Percentiles rank a stretch among this genome's conserved stretches.
Evolutionary conservation across 169 alveolate genomes (phyloP).

Genomic region (Cryptosporidium parvum): DNA sequence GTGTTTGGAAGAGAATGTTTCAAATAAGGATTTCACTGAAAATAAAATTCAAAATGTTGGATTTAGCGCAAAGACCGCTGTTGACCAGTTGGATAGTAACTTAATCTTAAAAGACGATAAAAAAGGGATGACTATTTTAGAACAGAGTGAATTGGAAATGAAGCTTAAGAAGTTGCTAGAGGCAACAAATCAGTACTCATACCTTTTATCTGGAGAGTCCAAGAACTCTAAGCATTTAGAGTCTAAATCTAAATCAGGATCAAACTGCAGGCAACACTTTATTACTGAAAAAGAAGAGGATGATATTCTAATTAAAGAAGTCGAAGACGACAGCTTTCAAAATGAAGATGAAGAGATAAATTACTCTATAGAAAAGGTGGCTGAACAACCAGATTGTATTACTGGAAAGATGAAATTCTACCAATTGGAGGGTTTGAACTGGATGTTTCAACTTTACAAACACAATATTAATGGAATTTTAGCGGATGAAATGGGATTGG

Average conservation of each 20-base stretch:
- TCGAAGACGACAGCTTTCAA: constrained; percentile 24
- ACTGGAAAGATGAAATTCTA: constrained; percentile 87
- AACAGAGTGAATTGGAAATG: constrained; percentile 29
- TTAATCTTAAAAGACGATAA: background rate
- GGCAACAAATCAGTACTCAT: constrained; percentile 55
- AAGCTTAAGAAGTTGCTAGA: constrained; percentile 46
- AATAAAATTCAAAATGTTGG: background rate
- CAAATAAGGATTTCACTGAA: background rate
- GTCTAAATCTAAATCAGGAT: background rate
- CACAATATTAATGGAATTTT: constrained; percentile 89
- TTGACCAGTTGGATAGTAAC: background rate
- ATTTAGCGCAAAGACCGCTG: background rate
- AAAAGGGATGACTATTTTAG: background rate
- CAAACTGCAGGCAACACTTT: constrained; percentile 52
- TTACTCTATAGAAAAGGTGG: constrained; percentile 30
- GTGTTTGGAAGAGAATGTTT: background rate
- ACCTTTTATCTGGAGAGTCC: constrained; percentile 40
- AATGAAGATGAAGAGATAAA: constrained; percentile 5
- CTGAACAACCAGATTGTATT: constrained; percentile 73
- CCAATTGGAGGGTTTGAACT: constrained; percentile 90
- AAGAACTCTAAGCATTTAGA: background rate
- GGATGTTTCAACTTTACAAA: constrained; percentile 86
- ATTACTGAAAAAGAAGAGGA: constrained; percentile 74
- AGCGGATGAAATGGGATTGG: constrained; percentile 94
- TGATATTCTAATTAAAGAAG: constrained; percentile 56